A percentile compares a stretch with the other conserved stretches of the same genome.
phyloP scores from a whole-genome alignment of 768 basidiomycete species.

The Leccinum fibrillosum region DNA sequence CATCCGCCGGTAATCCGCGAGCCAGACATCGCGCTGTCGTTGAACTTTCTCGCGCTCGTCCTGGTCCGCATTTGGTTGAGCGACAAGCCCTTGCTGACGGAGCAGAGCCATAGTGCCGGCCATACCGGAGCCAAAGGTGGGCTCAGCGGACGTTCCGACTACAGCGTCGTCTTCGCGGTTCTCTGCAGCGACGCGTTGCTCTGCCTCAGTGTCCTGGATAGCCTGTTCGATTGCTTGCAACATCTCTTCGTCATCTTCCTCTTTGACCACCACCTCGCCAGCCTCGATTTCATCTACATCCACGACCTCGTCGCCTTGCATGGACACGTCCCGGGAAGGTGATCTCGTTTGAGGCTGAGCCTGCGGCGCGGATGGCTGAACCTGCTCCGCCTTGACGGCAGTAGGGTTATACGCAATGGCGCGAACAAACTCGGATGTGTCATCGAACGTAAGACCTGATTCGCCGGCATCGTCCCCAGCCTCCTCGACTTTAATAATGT shows the following conservation, averaged over 20 bases:
- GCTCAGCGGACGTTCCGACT: slow-evolving; percentile 69
- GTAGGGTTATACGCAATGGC: slow-evolving; percentile 69
- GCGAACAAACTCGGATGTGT: slow-evolving; percentile 95
- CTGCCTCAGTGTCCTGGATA: slow-evolving; percentile 60
- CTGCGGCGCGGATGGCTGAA: slow-evolving; percentile 30
- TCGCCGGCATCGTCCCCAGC: slow-evolving; percentile 37
- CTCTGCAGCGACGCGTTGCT: slow-evolving; percentile 40
- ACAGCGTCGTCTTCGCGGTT: slow-evolving; percentile 30
- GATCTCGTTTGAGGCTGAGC: slow-evolving; percentile 35
- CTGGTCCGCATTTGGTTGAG: slow-evolving; percentile 59
- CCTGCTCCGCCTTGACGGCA: slow-evolving; percentile 47
- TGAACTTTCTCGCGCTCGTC: slow-evolving; percentile 78
- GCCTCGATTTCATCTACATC: slow-evolving; percentile 72
- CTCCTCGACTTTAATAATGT: slow-evolving; percentile 46
- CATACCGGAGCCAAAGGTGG: slow-evolving; percentile 80
- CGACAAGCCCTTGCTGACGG: slow-evolving; percentile 86
- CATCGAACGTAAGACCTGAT: slow-evolving; percentile 81
- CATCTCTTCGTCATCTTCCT: slow-evolving; percentile 78
- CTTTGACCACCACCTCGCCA: slow-evolving; percentile 75
- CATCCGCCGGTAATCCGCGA: slow-evolving; percentile 77
- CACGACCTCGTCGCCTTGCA: slow-evolving; percentile 56
- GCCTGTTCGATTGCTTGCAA: slow-evolving; percentile 73
- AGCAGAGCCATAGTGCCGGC: slow-evolving; percentile 89
- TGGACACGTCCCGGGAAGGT: slow-evolving; percentile 51
- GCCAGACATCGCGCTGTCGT: slow-evolving; percentile 83